These are phyloP conservation scores for Sporothrix pseudoabietina DNA, from an alignment of 2,329 filamentous ascomycete genomes.

Conservation along the genomic window DNA sequence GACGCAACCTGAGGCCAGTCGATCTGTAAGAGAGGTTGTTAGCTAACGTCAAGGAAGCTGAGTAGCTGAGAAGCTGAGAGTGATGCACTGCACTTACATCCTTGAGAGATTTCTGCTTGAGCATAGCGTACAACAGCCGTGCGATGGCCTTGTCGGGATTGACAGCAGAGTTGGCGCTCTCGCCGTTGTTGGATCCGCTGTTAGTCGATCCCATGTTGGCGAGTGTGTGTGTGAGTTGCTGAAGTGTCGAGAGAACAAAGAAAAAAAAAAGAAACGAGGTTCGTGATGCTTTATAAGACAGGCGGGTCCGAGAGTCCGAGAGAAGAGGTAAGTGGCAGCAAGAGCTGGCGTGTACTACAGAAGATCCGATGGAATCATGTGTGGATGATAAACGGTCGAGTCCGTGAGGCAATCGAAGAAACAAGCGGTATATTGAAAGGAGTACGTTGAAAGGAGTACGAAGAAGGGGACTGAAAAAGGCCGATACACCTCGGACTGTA, in stretches of 20 bases:
- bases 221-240: background rate
- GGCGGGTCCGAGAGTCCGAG: background rate
- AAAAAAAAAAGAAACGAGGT: background rate
- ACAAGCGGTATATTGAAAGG: background rate
- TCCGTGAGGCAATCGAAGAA: background rate
- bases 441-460: background rate
- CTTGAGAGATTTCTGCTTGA: slow-evolving; percentile 62
- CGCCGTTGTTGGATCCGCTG: background rate
- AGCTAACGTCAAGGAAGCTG: background rate
- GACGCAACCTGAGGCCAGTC: slow-evolving; percentile 61
- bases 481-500: background rate
- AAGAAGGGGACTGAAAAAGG: background rate
- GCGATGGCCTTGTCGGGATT: slow-evolving; percentile 60
- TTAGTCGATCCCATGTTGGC: background rate
- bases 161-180: slow-evolving; percentile 7
- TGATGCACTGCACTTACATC: slow-evolving; percentile 50
- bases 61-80: background rate
- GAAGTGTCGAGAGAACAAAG: background rate
- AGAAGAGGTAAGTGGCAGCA: background rate
- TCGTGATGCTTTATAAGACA: background rate
- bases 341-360: background rate
- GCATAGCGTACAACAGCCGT: slow-evolving; percentile 61
- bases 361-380: background rate
- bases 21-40: slow-evolving; percentile 47
- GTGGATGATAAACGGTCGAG: background rate